These are phyloP conservation scores for Helminthosporium solani DNA, from an alignment of 2,329 filamentous ascomycete species.

Conservation along the genomic window DNA sequence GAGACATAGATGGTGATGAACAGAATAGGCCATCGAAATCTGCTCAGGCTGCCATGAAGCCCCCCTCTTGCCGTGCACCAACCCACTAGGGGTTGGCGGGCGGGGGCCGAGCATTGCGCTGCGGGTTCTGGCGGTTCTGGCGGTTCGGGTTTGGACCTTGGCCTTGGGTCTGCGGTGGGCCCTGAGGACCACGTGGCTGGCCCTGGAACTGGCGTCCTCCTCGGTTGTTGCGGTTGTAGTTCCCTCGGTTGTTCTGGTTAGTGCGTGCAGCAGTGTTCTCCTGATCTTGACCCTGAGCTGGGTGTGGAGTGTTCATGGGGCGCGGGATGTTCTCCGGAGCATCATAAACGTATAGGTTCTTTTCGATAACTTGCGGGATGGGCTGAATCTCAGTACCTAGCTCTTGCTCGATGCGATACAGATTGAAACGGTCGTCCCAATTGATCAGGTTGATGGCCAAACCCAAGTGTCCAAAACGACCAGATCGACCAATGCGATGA, in stretches of 20 bases:
- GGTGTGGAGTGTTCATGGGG: constrained; percentile 61
- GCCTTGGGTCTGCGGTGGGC: constrained; percentile 25
- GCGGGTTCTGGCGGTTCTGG: constrained; percentile 39
- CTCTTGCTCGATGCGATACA: constrained; percentile 98
- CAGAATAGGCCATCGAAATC: constrained; percentile 28
- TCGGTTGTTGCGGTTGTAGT: constrained; percentile 30
- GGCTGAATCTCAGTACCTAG: constrained; percentile 95
- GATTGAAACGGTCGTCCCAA: constrained; percentile 98
- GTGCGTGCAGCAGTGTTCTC: background rate
- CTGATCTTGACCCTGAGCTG: constrained; percentile 21
- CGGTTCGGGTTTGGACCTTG: constrained; percentile 24
- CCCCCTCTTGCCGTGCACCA: constrained; percentile 9
- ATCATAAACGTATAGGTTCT: constrained; percentile 97
- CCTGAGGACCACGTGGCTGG: constrained; percentile 26
- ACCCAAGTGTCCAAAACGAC: constrained; percentile 94
- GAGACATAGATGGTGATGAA: constrained; percentile 23
- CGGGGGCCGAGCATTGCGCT: constrained; percentile 37
- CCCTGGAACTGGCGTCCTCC: constrained; percentile 37
- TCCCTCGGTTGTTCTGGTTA: constrained; percentile 24
- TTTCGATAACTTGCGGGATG: constrained; percentile 94
- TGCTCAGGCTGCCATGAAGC: constrained; percentile 28
- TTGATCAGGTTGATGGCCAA: constrained; percentile 99
- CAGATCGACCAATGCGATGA: constrained; percentile 95
- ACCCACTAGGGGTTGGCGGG: constrained; percentile 32
- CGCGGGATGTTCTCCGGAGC: constrained; percentile 92